These are phyloP conservation scores for Penicillium sp. DNA, from an alignment of 2,329 filamentous ascomycete species.

Conservation along the genomic window DNA sequence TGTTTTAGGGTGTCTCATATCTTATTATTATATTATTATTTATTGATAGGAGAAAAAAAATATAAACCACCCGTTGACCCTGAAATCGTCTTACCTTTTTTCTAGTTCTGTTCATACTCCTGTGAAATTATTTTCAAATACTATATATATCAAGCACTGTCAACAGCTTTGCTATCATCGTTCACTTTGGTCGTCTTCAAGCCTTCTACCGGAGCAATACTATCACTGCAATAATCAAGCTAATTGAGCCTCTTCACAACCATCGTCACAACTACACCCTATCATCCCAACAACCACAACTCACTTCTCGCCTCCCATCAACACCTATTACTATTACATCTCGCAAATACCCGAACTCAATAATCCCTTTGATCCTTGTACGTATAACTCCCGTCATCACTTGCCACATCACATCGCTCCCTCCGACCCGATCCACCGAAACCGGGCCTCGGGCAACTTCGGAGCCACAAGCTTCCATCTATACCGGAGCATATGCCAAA, in stretches of 20 bases:
- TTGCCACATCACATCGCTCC: slow-evolving; percentile 16
- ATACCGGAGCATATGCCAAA: slow-evolving; percentile 8
- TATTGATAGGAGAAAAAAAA: background rate
- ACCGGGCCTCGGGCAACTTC: slow-evolving; percentile 17
- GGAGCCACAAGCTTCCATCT: slow-evolving; percentile 12
- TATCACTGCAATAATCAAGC: background rate
- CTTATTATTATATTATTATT: slow-evolving; percentile 1
- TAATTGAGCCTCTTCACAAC: background rate
- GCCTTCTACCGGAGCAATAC: background rate
- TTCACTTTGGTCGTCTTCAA: background rate
- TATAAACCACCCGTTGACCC: slow-evolving; percentile 4
- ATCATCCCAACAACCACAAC: background rate
- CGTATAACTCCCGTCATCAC: slow-evolving; percentile 5
- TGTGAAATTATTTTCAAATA: background rate
- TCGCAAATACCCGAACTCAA: background rate
- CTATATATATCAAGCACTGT: background rate
- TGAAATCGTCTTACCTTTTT: background rate
- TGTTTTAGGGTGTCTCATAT: slow-evolving; percentile 7
- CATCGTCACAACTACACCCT: background rate
- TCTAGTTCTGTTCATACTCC: background rate
- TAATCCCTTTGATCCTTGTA: slow-evolving; percentile 9
- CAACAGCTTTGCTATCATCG: background rate
- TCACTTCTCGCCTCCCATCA: background rate
- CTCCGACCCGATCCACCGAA: slow-evolving; percentile 17
- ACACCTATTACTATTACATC: background rate